Conservation (phyloP, 2,329 filamentous ascomycete genomes). For the Fusarium mexicanum region DNA sequence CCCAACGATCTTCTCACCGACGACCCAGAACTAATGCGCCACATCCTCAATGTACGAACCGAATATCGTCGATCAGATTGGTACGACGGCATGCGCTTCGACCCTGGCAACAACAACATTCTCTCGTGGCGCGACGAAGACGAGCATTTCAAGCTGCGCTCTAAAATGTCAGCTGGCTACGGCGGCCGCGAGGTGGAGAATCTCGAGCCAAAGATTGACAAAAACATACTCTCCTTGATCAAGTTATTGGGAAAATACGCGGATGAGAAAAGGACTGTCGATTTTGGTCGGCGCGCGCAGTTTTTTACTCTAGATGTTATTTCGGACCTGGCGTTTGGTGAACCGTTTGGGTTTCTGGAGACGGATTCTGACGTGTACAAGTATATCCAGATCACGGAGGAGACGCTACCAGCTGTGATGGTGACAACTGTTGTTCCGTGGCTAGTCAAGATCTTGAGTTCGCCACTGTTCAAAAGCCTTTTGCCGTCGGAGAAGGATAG, state of each 20-base stretch:
- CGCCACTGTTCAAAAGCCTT: constrained; percentile 52
- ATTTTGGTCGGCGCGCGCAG: constrained; percentile 58
- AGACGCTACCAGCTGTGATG: constrained; percentile 56
- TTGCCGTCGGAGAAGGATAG: constrained; percentile 53
- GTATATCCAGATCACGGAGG: constrained; percentile 56
- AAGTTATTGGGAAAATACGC: constrained; percentile 43
- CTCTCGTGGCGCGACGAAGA: constrained; percentile 60
- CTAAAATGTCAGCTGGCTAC: constrained; percentile 63
- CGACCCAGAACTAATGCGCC: constrained; percentile 51
- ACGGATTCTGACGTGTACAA: constrained; percentile 57
- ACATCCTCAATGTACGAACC: constrained; percentile 48
- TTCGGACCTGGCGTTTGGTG: constrained; percentile 59
- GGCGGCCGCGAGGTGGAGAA: constrained; percentile 62
- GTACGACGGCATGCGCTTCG: constrained; percentile 62
- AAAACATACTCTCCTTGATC: constrained; percentile 56
- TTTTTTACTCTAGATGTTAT: constrained; percentile 66
- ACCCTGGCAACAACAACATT: constrained; percentile 61
- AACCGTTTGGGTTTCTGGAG: constrained; percentile 57
- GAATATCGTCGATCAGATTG: constrained; percentile 51
- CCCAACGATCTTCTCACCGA: constrained; percentile 53
- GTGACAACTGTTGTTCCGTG: constrained; percentile 55
- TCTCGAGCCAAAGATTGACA: constrained; percentile 60
- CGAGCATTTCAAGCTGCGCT: constrained; percentile 53
- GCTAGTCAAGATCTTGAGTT: constrained; percentile 52
- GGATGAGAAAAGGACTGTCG: constrained; percentile 35